Evolutionary conservation across 192 early-diverging fungal genomes (phyloP).

Genomic region (Cladochytrium replicatum): DNA sequence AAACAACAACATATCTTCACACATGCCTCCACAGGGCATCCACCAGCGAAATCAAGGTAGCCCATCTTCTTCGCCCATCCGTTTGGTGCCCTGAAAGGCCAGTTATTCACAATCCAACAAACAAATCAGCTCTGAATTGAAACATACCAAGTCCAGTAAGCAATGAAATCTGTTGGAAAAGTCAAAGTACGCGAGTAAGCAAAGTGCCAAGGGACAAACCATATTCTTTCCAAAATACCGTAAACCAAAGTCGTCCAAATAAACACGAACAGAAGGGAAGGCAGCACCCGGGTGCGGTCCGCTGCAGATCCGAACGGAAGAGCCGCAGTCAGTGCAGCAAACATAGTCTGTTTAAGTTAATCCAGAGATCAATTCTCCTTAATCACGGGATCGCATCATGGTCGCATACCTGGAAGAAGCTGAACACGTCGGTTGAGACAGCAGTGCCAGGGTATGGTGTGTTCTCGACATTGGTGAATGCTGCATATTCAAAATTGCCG

Average conservation of each 20-base stretch:
- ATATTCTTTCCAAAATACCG: no score
- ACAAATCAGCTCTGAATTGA: not conserved
- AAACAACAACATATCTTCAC: no score
- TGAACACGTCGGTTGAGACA: constrained; percentile 67
- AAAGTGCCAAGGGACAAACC: no score
- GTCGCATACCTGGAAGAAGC: constrained; percentile 25
- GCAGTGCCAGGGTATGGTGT: constrained; percentile 10
- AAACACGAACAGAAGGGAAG: not conserved
- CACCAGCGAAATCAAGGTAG: not conserved
- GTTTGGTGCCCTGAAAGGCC: not conserved
- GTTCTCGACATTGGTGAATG: constrained; percentile 51
- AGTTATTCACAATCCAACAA: not conserved
- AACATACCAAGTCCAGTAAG: not conserved
- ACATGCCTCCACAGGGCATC: not conserved
- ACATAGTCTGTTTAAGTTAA: constrained; percentile 60
- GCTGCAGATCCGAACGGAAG: not conserved
- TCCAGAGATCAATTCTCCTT: not conserved
- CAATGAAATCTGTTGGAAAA: not conserved
- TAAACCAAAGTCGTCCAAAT: not conserved
- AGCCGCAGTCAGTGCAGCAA: not conserved
- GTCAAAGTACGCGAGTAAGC: no score
- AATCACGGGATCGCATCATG: not conserved
- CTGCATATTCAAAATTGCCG: constrained; percentile 70
- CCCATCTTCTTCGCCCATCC: not conserved
- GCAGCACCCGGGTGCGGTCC: not conserved